phyloP scores from a whole-genome alignment of 75 land plant genomes.

The Azolla pinnata region DNA sequence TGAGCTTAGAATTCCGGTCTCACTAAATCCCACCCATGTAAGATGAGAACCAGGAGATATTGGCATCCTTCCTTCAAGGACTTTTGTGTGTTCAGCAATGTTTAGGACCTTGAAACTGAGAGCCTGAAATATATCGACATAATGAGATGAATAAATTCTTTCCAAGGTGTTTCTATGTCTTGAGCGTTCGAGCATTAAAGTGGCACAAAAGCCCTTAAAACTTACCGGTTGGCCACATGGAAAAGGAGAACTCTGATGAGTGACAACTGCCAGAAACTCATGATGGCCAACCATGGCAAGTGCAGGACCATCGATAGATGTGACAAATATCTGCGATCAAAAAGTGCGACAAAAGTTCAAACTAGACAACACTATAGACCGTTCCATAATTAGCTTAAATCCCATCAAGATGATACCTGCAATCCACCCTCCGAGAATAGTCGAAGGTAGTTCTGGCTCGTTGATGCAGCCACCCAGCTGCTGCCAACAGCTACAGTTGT shows the following conservation, averaged over 20 bases:
- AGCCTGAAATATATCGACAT: conserved; percentile 55
- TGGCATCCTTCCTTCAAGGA: conserved; percentile 55
- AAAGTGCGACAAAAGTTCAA: not conserved
- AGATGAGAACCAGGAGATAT: conserved; percentile 69
- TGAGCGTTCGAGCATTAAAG: not conserved
- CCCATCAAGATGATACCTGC: conserved; percentile 45
- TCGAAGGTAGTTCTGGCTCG: conserved; percentile 72
- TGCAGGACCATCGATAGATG: conserved; percentile 78
- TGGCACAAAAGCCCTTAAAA: not conserved
- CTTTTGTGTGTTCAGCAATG: conserved; percentile 30
- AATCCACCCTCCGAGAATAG: conserved; percentile 81
- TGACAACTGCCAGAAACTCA: conserved; percentile 59
- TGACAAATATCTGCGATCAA: conserved; percentile 48
- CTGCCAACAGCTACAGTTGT: conserved; percentile 82
- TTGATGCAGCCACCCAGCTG: conserved; percentile 86
- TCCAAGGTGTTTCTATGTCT: too few species aligned
- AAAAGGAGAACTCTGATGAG: conserved; percentile 68
- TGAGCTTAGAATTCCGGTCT: conserved; percentile 70
- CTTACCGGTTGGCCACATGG: conserved; percentile 70
- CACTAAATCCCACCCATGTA: conserved; percentile 91
- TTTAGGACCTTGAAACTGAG: conserved; percentile 57
- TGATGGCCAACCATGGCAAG: conserved; percentile 67
- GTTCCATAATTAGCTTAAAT: not conserved
- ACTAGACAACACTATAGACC: not conserved
- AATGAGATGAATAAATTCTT: too few species aligned